Evolutionary conservation across 192 early-diverging fungal genomes (phyloP).

Genomic region (Neocallimastix lanati): DNA sequence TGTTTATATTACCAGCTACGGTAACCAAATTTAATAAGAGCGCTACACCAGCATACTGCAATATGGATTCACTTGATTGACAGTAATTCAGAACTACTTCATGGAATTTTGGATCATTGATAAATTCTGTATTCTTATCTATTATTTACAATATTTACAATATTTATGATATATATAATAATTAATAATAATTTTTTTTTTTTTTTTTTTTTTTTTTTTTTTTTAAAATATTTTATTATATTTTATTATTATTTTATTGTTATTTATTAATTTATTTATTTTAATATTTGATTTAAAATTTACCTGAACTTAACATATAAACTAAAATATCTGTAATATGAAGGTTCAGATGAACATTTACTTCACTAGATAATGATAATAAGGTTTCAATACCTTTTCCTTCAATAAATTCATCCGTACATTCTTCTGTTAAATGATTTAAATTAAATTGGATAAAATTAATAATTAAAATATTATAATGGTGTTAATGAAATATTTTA

Average conservation of each 20-base stretch:
- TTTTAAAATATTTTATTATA: neutral
- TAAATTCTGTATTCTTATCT: constrained; percentile 4
- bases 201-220: no score
- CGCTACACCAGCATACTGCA: constrained; percentile 28
- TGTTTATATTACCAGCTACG: constrained; percentile 14
- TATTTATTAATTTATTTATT: neutral
- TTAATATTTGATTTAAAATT: neutral
- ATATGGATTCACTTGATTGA: constrained; percentile 16
- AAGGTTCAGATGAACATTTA: constrained; percentile 17
- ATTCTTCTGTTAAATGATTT: constrained; percentile 7
- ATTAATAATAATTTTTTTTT: no score
- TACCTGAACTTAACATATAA: constrained; percentile 17
- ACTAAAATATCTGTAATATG: constrained; percentile 35
- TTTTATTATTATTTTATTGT: constrained; percentile 2
- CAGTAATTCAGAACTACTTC: constrained; percentile 18
- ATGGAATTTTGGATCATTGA: constrained; percentile 12
- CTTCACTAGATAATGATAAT: constrained; percentile 9
- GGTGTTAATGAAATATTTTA: no score
- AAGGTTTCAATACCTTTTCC: constrained; percentile 13
- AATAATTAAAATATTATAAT: no score
- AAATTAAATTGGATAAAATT: no score
- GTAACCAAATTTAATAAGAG: constrained; percentile 26
- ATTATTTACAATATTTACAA: no score
- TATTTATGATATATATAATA: no score
- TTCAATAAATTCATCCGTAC: constrained; percentile 14